Conservation (phyloP, 257 asterid genomes). For the Lithospermum erythrorhizon region DNA sequence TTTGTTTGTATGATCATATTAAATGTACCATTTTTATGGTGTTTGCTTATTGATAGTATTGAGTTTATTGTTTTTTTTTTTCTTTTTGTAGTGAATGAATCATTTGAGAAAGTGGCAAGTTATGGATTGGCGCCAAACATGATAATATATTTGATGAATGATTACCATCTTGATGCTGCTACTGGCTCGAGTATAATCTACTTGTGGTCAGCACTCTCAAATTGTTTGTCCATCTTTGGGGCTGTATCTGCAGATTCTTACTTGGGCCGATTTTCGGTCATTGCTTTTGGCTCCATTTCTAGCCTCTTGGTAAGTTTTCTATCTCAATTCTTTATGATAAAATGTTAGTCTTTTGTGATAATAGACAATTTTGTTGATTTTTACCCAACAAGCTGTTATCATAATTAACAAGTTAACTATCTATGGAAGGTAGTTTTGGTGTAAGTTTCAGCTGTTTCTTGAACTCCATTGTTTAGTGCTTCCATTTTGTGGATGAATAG, state of each 20-base stretch:
- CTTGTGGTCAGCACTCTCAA: constrained; percentile 12
- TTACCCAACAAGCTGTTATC: no score
- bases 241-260: constrained; percentile 16
- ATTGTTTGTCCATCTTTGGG: constrained; percentile 14
- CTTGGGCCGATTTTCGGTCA: constrained; percentile 14
- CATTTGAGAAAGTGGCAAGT: constrained; percentile 17
- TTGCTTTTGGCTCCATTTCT: constrained; percentile 11
- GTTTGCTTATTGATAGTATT: background rate
- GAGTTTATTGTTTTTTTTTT: background rate
- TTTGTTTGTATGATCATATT: background rate
- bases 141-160: constrained; percentile 14
- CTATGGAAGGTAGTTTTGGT: no score
- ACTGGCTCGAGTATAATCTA: constrained; percentile 9
- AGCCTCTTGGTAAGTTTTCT: constrained; percentile 13
- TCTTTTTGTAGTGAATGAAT: constrained; percentile 13
- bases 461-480: no score
- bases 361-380: no score
- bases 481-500: no score
- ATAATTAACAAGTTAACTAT: no score
- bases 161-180: constrained; percentile 8
- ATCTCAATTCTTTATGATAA: background rate
- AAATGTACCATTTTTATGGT: background rate
- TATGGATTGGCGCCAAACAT: constrained; percentile 14
- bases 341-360: no score
- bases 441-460: no score